phyloP scores from a whole-genome alignment of 352 stramenopile genomes.

The Discostella stelligera region DNA sequence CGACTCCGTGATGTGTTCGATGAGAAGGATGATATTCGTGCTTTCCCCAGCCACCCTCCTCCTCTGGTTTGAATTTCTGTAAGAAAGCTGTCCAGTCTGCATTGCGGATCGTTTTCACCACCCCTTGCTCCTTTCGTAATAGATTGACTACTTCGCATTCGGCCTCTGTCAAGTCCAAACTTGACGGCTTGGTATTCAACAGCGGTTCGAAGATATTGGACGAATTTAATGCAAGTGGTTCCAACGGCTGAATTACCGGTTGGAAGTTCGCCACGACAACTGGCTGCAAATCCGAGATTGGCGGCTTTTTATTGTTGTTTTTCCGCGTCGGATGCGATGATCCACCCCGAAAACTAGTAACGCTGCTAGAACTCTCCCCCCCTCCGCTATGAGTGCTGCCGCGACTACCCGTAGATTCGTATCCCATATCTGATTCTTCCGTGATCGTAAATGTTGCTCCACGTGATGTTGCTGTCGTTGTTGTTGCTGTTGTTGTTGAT shows the following conservation, averaged over 20 bases:
- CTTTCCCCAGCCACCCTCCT: conserved; percentile 22
- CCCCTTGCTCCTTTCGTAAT: conserved; percentile 59
- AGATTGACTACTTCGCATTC: conserved; percentile 59
- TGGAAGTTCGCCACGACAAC: conserved; percentile 69
- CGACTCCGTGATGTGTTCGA: background rate
- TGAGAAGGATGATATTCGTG: conserved; percentile 40
- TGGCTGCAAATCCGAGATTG: conserved; percentile 3
- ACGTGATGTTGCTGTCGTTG: background rate
- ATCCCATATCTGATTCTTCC: conserved; percentile 25
- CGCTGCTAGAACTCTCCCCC: conserved; percentile 16
- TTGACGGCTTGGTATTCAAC: conserved; percentile 37
- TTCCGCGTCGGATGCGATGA: background rate
- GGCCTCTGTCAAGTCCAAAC: conserved; percentile 36
- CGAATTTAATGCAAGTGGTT: conserved; percentile 60
- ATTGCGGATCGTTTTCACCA: conserved; percentile 81
- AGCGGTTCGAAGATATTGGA: conserved; percentile 67
- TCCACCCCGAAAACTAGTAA: conserved; percentile 21
- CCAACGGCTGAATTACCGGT: conserved; percentile 68
- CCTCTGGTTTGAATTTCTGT: conserved; percentile 52
- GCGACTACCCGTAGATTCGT: conserved; percentile 47
- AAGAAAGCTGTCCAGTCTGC: conserved; percentile 73
- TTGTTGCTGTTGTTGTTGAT: no score
- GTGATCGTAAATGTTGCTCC: background rate
- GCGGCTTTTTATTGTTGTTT: background rate
- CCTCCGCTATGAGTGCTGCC: conserved; percentile 20